Evolutionary conservation across 495 filamentous ascomycete species (phyloP), one percentile per base, ranked within the genome.

Genomic region (Penicillium lividum): DNA sequence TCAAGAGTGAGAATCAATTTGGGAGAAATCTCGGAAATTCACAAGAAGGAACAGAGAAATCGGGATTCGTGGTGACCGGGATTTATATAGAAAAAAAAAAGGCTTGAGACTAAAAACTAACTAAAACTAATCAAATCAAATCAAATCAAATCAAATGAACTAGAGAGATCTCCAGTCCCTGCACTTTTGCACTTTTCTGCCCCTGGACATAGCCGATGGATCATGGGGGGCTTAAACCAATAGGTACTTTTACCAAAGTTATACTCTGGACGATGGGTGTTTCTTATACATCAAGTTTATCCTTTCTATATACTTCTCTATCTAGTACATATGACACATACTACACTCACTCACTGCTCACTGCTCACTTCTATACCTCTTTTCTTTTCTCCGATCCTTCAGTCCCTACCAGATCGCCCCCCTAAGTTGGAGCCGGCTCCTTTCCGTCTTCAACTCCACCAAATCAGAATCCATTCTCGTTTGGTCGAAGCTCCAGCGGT

Each of bases 401-500:
- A 40, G n/a, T 40, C 31, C 13, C 38, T 40, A 11, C 38, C 13
- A 40, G 38, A 40, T 40, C 38, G 38, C 3, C 38, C 38, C 31
- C 45, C 45, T 27, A 47, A 25, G 45, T 11, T 25, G n/a, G 27
- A 47, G 18, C 28, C 45, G 45, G 45, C 45, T 28, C 45, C 45
- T 47, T 47, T 47, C 45, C 45, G 45, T 40, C 38, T 40, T 16
- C 38, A n/a, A 15, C 38, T 40, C 11, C 38, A 16, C 15, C 51
- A 46, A 51, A 48, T 55, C 58, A 64, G 58, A 31, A 13, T 31
- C 57, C 31, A 53, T 47, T 6, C 27, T 40, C 11, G 34, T 40
- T 15, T 22, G 22, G 22, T 40, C 38, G 38, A 50, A 50, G 47
- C 47, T 50, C 29, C 47, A 50, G 47, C 29, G 47, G 49, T 54